Conservation (phyloP, 768 basidiomycete species). For the Boletus sp. region DNA sequence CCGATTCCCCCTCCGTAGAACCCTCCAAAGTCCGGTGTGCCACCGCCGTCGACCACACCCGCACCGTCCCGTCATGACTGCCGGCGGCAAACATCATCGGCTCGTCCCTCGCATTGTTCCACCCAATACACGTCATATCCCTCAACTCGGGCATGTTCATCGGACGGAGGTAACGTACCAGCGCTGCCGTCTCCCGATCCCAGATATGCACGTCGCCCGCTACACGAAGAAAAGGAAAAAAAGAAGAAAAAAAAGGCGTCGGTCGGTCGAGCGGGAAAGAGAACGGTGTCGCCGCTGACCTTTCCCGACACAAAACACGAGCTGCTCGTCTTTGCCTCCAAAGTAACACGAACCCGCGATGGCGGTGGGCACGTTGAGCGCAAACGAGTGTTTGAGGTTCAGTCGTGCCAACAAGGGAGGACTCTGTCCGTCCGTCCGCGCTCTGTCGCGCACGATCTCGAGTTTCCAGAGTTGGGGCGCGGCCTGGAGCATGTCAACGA, state of each 20-base stretch:
- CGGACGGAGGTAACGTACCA: slow-evolving; percentile 65
- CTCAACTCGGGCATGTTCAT: slow-evolving; percentile 47
- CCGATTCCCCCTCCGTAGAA: slow-evolving; percentile 21
- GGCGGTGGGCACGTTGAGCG: slow-evolving; percentile 57
- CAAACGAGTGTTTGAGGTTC: slow-evolving; percentile 60
- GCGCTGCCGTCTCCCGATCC: slow-evolving; percentile 74
- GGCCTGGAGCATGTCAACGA: slow-evolving; percentile 37
- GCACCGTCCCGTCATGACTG: slow-evolving; percentile 71
- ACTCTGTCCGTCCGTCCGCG: slow-evolving; percentile 29
- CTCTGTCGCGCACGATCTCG: slow-evolving; percentile 52
- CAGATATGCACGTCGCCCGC: slow-evolving; percentile 83
- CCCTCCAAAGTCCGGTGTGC: slow-evolving; percentile 9
- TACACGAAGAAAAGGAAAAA: slow-evolving; percentile 29
- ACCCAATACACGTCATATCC: slow-evolving; percentile 77
- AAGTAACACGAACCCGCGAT: slow-evolving; percentile 82
- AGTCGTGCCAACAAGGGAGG: slow-evolving; percentile 21
- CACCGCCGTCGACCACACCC: slow-evolving; percentile 60
- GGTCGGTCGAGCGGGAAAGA: no score
- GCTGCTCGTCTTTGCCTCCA: slow-evolving; percentile 71
- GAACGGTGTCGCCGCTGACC: slow-evolving; percentile 41
- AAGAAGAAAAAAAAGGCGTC: no score
- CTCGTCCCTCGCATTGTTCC: slow-evolving; percentile 60
- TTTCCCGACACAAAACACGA: slow-evolving; percentile 79
- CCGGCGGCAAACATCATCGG: slow-evolving; percentile 62
- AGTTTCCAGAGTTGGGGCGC: slow-evolving; percentile 76